Evolutionary conservation across 371 early-diverging fungal genomes (phyloP).

Genomic region (Choanephora cucurbitarum): DNA sequence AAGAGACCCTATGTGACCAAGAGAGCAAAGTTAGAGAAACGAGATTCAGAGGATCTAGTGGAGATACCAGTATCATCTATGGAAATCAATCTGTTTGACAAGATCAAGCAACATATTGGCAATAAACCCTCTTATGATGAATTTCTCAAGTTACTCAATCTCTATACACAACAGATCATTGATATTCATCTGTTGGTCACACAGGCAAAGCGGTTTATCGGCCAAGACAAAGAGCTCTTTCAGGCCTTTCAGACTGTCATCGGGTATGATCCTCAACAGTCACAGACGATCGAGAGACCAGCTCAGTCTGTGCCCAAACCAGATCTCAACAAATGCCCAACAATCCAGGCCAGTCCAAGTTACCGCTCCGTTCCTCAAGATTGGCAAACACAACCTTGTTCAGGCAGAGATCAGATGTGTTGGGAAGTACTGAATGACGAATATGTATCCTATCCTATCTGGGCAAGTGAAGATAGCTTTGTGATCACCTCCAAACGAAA

Average conservation of each 20-base stretch:
- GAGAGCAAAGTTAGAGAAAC: too few species aligned
- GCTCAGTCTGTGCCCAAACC: slow-evolving; percentile 47
- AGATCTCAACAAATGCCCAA: slow-evolving; percentile 52
- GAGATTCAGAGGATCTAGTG: not conserved
- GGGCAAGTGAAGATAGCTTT: slow-evolving; percentile 89
- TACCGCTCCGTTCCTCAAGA: slow-evolving; percentile 65
- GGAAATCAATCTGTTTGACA: slow-evolving; percentile 88
- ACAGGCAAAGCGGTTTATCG: slow-evolving; percentile 75
- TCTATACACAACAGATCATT: slow-evolving; percentile 93
- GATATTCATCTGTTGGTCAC: slow-evolving; percentile 77
- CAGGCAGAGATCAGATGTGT: slow-evolving; percentile 85
- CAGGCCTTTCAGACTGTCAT: slow-evolving; percentile 90
- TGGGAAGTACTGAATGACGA: slow-evolving; percentile 93
- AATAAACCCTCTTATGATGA: slow-evolving; percentile 87
- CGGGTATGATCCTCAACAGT: slow-evolving; percentile 72
- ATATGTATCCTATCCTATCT: slow-evolving; percentile 94
- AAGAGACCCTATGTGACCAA: not conserved
- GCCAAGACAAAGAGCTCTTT: slow-evolving; percentile 72
- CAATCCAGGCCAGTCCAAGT: slow-evolving; percentile 56
- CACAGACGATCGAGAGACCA: slow-evolving; percentile 29
- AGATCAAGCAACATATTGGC: slow-evolving; percentile 76
- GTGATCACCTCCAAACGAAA: slow-evolving; percentile 93
- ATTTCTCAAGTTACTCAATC: slow-evolving; percentile 93
- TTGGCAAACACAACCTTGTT: slow-evolving; percentile 60
- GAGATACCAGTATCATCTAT: slow-evolving; percentile 45